A percentile compares a stretch with the other conserved stretches of the same genome.
phyloP scores from a whole-genome alignment of 2,329 filamentous ascomycete genomes.

The Monosporascus ibericus region DNA sequence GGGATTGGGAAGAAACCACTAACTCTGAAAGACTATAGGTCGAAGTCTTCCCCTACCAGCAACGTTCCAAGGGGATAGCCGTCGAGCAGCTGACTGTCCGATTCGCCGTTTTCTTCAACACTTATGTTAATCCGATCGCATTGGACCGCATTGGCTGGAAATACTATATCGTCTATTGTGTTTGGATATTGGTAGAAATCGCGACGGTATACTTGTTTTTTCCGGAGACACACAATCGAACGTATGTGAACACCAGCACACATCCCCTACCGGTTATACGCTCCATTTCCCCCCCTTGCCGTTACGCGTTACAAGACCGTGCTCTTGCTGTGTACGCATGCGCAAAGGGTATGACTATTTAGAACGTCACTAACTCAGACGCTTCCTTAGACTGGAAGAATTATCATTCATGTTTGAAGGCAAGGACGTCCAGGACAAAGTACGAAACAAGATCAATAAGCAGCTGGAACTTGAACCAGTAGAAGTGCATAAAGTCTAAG shows the following conservation, averaged over 20 bases:
- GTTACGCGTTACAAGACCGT: too few species aligned
- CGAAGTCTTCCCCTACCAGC: slow-evolving; percentile 33
- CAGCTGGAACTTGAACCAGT: slow-evolving; percentile 18
- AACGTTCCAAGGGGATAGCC: slow-evolving; percentile 32
- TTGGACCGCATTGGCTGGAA: slow-evolving; percentile 34
- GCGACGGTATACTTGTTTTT: slow-evolving; percentile 28
- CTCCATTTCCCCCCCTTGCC: neutral
- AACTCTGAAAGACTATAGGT: slow-evolving; percentile 1
- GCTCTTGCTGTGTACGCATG: neutral
- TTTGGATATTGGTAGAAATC: slow-evolving; percentile 29
- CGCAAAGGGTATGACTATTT: too few species aligned
- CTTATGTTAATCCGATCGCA: slow-evolving; percentile 39
- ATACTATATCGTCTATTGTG: slow-evolving; percentile 31
- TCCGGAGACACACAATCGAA: slow-evolving; percentile 27
- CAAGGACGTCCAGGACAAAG: slow-evolving; percentile 19
- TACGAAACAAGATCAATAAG: slow-evolving; percentile 23
- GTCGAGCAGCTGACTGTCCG: slow-evolving; percentile 32
- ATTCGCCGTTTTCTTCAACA: slow-evolving; percentile 38
- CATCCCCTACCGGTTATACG: too few species aligned
- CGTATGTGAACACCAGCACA: slow-evolving; percentile 2
- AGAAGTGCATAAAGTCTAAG: neutral
- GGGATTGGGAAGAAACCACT: neutral
- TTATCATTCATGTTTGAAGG: slow-evolving; percentile 30
- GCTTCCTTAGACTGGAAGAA: slow-evolving; percentile 20
- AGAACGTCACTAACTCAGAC: neutral